Base-by-base conservation (phyloP, 176 grass and related monocot species). In the Bothriochloa decipiens region DNA sequence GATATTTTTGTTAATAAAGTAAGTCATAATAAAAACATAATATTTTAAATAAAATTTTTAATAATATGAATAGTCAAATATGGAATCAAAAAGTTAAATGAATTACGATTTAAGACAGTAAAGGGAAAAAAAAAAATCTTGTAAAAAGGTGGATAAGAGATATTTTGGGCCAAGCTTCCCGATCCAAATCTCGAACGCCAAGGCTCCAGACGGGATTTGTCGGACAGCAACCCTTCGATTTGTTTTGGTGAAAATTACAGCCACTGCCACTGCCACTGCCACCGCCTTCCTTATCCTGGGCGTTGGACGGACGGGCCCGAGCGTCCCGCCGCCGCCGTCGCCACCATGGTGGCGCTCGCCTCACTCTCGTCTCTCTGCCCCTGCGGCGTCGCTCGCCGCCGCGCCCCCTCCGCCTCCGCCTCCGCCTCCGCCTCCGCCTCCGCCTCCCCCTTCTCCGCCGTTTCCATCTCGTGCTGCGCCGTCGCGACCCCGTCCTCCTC, bases 261-360 rank as follows among this genome's bases (percentile, higher is more conserved):
- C 0, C 4, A 5, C 28, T 40, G 25, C 62, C 5, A 22, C 25
- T 50, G 16, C 3, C 4, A 5, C 28, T 28, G 25, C 62, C 5
- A 22, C 25, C 63, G 16, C 3, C 33, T 47, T 4, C 36, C n/a
- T 20, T 49, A 22, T 0, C 6, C 8, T 0, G 57, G 57, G 57
- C 57, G 22, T 61, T 20, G 57, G 57, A 25, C 57, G 57, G 57
- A 61, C 57, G 57, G 57, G 57, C 57, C 55, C 57, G 57, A 61
- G 57, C 55, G 55, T 58, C 3, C 53, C 83, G 5, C 70, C 83
- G 16, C 7, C 70, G 11, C 57, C 78, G 76, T 41, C 78, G 69
- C 79, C 67, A 73, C 65, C 84, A 90, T 90, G 88, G 88, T 74
- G 55, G 84, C 88, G 37, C 84, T 90, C 68, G 84, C 84, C 74